phyloP scores from a whole-genome alignment of 169 alveolate genomes.

The Eimeria necatrix region DNA sequence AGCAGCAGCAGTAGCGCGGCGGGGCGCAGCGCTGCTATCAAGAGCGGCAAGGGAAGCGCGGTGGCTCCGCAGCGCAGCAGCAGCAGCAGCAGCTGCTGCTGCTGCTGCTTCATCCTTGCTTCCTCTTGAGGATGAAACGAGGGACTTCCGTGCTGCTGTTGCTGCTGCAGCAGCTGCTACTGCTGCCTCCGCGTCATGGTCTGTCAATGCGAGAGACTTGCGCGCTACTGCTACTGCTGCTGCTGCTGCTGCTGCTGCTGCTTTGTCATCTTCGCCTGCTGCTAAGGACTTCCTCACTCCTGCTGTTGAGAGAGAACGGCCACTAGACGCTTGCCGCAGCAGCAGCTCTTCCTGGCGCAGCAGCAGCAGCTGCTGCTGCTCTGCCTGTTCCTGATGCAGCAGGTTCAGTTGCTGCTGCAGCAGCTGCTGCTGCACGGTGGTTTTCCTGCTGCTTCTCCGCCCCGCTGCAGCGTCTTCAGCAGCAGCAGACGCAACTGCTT shows the following conservation, averaged over 20 bases:
- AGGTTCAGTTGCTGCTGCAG: conserved; percentile 35
- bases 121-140: neutral
- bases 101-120: neutral
- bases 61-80: conserved; percentile 16
- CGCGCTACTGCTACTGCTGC: neutral
- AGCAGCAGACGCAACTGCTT: conserved; percentile 9
- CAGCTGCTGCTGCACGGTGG: conserved; percentile 55
- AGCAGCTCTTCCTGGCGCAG: conserved; percentile 40
- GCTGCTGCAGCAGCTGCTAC: conserved; percentile 38
- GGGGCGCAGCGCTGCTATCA: neutral
- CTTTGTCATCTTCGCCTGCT: neutral
- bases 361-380: conserved; percentile 53
- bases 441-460: neutral
- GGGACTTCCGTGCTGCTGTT: conserved; percentile 2
- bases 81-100: conserved; percentile 17
- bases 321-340: neutral
- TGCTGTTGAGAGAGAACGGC: conserved; percentile 9
- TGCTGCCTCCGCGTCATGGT: conserved; percentile 19
- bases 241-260: conserved; percentile 39
- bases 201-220: neutral
- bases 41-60: neutral
- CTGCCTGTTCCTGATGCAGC: conserved; percentile 6
- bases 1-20: neutral
- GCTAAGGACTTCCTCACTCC: neutral
- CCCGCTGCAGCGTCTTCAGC: conserved; percentile 20